These are phyloP conservation scores for Hyaloscypha finlandica DNA, from an alignment of 495 filamentous ascomycete species.

Conservation along the genomic window DNA sequence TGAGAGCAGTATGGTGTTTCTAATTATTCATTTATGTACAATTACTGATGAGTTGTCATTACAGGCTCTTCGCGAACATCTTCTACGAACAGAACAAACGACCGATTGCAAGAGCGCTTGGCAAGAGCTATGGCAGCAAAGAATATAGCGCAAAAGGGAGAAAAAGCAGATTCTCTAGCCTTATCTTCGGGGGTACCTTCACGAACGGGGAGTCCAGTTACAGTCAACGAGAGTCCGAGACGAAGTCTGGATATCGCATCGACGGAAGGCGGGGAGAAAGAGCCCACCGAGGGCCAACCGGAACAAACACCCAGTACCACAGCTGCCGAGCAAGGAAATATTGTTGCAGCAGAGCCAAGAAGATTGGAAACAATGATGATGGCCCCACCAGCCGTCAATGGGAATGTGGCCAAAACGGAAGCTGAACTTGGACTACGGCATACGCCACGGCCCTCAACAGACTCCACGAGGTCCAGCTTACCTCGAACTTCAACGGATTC, in stretches of 20 bases:
- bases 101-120: slow-evolving; percentile 82
- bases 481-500: slow-evolving; percentile 30
- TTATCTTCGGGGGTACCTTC: slow-evolving; percentile 27
- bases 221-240: slow-evolving; percentile 28
- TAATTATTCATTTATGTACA: background rate
- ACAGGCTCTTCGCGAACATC: slow-evolving; percentile 53
- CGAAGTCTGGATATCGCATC: slow-evolving; percentile 25
- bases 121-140: slow-evolving; percentile 62
- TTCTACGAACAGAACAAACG: slow-evolving; percentile 59
- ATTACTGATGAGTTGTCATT: slow-evolving; percentile 6
- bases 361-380: slow-evolving; percentile 10
- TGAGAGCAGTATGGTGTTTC: slow-evolving; percentile 19
- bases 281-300: background rate
- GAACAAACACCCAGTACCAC: background rate
- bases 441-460: slow-evolving; percentile 22
- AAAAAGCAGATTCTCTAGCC: slow-evolving; percentile 26
- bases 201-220: slow-evolving; percentile 24
- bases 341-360: slow-evolving; percentile 1
- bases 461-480: slow-evolving; percentile 23
- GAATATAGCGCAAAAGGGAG: slow-evolving; percentile 33
- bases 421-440: background rate
- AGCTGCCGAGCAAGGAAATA: background rate
- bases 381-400: slow-evolving; percentile 1
- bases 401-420: background rate
- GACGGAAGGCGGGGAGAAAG: slow-evolving; percentile 14